Evolutionary conservation across 805 yeast genomes (phyloP).

Genomic region (Debaryomyces maramus): DNA sequence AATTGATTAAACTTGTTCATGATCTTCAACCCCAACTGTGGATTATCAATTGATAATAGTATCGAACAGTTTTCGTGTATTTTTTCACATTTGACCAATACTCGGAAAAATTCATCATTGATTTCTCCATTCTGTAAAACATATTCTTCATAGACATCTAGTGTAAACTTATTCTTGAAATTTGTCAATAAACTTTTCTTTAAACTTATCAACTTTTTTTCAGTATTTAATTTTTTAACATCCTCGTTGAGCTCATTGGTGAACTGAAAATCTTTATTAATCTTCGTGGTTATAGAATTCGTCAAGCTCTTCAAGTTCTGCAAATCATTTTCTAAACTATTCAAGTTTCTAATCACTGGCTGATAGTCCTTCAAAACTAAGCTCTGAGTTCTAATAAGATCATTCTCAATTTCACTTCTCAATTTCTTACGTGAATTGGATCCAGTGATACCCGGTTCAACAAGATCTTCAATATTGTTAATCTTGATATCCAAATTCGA

Average conservation of each 20-base stretch:
- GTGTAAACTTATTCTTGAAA: conserved; percentile 62
- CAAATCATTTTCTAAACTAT: conserved; percentile 18
- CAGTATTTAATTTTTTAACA: conserved; percentile 26
- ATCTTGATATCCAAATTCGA: conserved; percentile 27
- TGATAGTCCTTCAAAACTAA: conserved; percentile 32
- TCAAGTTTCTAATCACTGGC: conserved; percentile 29
- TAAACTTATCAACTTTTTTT: conserved; percentile 37
- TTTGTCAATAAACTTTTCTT: conserved; percentile 53
- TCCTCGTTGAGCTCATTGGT: conserved; percentile 23
- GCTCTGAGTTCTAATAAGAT: conserved; percentile 55
- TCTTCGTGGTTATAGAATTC: conserved; percentile 41
- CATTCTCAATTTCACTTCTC: conserved; percentile 60
- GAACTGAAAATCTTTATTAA: conserved; percentile 25
- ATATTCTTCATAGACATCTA: conserved; percentile 72
- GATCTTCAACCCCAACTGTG: conserved; percentile 62
- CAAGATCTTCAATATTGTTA: conserved; percentile 29
- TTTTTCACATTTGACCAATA: conserved; percentile 58
- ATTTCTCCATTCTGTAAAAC: conserved; percentile 49
- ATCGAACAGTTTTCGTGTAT: conserved; percentile 70
- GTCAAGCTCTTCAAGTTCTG: conserved; percentile 19
- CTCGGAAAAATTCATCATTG: conserved; percentile 56
- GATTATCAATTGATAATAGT: conserved; percentile 68
- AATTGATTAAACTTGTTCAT: conserved; percentile 56
- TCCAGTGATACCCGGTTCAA: conserved; percentile 54
- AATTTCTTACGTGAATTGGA: conserved; percentile 60